These are phyloP conservation scores for Tilletia horrida DNA, from an alignment of 1,284 basidiomycete species.

Conservation along the genomic window DNA sequence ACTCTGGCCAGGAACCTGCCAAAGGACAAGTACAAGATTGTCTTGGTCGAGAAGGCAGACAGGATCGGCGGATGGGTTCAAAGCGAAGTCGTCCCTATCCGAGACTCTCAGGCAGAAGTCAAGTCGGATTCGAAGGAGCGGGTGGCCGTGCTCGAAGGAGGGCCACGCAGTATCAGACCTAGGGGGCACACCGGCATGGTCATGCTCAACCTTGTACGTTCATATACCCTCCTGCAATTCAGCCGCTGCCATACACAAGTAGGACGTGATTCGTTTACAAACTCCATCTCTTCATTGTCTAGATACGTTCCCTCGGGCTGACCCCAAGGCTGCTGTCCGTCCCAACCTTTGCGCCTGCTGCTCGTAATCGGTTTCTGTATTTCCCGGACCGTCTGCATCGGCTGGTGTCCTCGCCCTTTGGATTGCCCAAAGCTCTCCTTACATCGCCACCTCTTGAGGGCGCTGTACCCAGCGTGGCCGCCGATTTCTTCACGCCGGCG, in stretches of 20 bases:
- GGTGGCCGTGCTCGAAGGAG: conserved; percentile 69
- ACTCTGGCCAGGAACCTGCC: conserved; percentile 70
- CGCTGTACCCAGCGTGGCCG: conserved; percentile 27
- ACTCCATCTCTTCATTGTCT: conserved; percentile 22
- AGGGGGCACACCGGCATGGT: conserved; percentile 41
- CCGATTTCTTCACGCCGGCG: conserved; percentile 14
- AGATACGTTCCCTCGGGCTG: conserved; percentile 74
- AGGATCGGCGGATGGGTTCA: conserved; percentile 80
- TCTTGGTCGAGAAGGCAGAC: conserved; percentile 67
- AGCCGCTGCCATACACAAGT: no score
- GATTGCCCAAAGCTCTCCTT: conserved; percentile 50
- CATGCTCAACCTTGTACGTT: conserved; percentile 74
- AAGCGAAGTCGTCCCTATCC: conserved; percentile 63
- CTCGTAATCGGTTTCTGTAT: conserved; percentile 71
- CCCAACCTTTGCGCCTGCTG: conserved; percentile 66
- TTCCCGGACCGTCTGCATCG: conserved; percentile 61
- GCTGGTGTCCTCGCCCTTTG: conserved; percentile 60
- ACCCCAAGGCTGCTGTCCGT: conserved; percentile 65
- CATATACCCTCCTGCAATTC: background rate
- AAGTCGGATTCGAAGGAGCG: conserved; percentile 56
- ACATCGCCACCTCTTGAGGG: conserved; percentile 40
- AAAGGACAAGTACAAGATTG: conserved; percentile 59
- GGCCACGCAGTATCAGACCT: conserved; percentile 61
- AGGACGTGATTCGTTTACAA: background rate
- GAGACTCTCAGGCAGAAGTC: background rate